Base-by-base conservation (phyloP, 2,329 filamentous ascomycete genomes). In the Neurospora crassa region DNA sequence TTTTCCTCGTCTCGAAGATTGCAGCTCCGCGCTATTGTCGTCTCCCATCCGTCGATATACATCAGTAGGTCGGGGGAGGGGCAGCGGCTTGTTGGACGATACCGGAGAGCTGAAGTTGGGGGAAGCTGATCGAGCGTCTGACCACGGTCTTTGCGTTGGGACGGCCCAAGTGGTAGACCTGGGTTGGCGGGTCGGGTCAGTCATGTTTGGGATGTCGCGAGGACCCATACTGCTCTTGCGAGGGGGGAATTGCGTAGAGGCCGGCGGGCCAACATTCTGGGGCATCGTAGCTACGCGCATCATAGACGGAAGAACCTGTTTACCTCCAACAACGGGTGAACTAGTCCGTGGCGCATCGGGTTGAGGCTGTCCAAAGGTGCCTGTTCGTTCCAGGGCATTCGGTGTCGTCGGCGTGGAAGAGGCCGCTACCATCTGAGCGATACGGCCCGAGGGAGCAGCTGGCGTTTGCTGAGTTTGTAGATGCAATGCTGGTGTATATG, bases 31-130 rank as follows among this genome's bases (percentile, higher is more conserved):
- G 24, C 87, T 84, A 70, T 84, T 85, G 74, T 92, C 91, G 74
- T 92, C 90, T 69, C 88, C 88, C 79, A 91, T 84, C 6, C 91
- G 88, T 77, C 87, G 90, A 79, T 95, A 94, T 59, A 94, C 90
- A 75, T 96, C 92, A 14, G 91, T 87, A 1, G 93, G 92, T 45
- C 91, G 86, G 71, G 93, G 85, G 74, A 95, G 90, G 0, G 89
- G 86, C 24, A 88, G 80, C 0, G 87, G 79, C 75, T 89, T 90
- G 68, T 82, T 78, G 34, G 73, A 78, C 45, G 84, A 75, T 37
- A 80, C 80, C 40, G 80, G 75, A 20, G 81, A 77, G 40, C 74
- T 76, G 24, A 78, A 72, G 70, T 75, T 78, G 8, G 84, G 83
- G 8, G 84, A 84, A 18, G 78, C 77, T 12, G 81, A 77, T 63